Evolutionary conservation across 1,284 basidiomycete species (phyloP).

Genomic region (Boletus smithii): DNA sequence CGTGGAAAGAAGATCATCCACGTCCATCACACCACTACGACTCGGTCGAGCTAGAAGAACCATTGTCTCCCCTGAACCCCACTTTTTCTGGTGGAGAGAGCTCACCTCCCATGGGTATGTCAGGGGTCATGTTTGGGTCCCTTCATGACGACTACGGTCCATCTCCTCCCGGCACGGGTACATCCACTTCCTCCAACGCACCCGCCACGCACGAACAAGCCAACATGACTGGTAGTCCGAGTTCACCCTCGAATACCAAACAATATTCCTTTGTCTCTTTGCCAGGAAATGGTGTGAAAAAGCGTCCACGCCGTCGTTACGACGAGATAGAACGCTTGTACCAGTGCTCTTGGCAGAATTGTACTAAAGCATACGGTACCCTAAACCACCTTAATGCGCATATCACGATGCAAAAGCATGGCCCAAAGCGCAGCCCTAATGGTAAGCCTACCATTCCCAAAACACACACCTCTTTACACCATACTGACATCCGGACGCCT

Average conservation of each 20-base stretch:
- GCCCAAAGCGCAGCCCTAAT: slow-evolving; percentile 75
- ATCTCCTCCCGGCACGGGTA: slow-evolving; percentile 55
- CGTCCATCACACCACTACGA: slow-evolving; percentile 31
- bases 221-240: slow-evolving; percentile 14
- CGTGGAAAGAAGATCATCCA: slow-evolving; percentile 33
- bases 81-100: slow-evolving; percentile 40
- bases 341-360: slow-evolving; percentile 79
- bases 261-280: slow-evolving; percentile 80
- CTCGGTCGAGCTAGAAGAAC: slow-evolving; percentile 39
- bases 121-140: slow-evolving; percentile 40
- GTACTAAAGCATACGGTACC: slow-evolving; percentile 83
- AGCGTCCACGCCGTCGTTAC: slow-evolving; percentile 78
- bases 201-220: slow-evolving; percentile 23
- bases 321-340: slow-evolving; percentile 94
- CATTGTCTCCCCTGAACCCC: slow-evolving; percentile 48
- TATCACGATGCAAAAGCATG: slow-evolving; percentile 91
- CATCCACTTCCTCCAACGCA: slow-evolving; percentile 47
- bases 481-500: slow-evolving; percentile 15
- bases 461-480: background rate
- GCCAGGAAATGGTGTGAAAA: slow-evolving; percentile 75
- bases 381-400: slow-evolving; percentile 92
- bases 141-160: slow-evolving; percentile 48
- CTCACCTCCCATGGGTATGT: slow-evolving; percentile 38
- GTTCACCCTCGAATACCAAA: slow-evolving; percentile 46
- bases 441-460: slow-evolving; percentile 45